Base-by-base conservation (phyloP, 2,329 filamentous ascomycete species). In the Colletotrichum navitas region DNA sequence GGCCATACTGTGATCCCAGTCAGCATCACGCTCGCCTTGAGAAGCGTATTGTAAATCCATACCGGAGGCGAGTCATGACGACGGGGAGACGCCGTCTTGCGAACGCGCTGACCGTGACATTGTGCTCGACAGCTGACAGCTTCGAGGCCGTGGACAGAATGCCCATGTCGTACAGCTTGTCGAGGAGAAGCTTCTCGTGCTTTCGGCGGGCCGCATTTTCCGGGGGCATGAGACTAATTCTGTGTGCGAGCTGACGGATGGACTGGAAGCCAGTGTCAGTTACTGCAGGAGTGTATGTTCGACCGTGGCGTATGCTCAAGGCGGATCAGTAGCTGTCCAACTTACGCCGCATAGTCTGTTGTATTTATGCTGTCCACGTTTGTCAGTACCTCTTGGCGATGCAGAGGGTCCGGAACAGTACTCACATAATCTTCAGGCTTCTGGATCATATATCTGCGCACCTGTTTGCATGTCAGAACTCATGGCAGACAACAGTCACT, bases 141-240 rank as follows among this genome's bases (percentile, higher is more conserved):
- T 94, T 94, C 10, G 93, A 93, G 10, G 90, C 90, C 39, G 89
- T 90, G 14, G 91, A 90, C 36, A 98, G 84, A 63, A 99, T 88
- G 5, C 95, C 96, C 90, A 98, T 97, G 78, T 95, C 92, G 83
- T 94, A 93, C 63, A 99, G 88, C 84, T 99, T 99, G 80, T 95
- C 92, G 45, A 99, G 89, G 60, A 99, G 86, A 63, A 97, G 88
- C 65, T 92, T 89, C 82, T 99, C 96, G 81, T 97, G 92, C 81
- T 96, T 94, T 75, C 90, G 88, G 68, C 96, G 92, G 74, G 93
- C 89, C 8, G 93, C 86, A 78, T 92, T 96, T 41, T 93, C 87
- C 64, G 92, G 91, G 0, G 95, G 95, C 24, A 99, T 90, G 69
- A 94, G 89, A 58, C 94, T 91, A 65, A 99, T 91, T 61, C 92